Evolutionary conservation across 208 protist species (phyloP).

Genomic region (Acanthamoeba triangularis): DNA sequence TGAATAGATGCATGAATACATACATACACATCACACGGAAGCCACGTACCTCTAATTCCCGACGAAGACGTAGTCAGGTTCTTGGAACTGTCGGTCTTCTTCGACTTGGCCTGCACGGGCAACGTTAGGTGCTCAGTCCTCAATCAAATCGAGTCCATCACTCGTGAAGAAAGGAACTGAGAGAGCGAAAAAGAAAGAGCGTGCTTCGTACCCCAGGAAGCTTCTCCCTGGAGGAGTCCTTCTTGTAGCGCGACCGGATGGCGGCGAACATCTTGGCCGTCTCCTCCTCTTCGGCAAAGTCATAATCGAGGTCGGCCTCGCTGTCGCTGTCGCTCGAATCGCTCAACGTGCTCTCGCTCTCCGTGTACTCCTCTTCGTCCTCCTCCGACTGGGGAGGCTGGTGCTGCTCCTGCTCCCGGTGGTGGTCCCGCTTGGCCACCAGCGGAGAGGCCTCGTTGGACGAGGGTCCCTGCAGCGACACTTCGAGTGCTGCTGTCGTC

Average conservation of each 20-base stretch:
- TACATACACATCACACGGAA: too few species aligned
- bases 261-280: neutral
- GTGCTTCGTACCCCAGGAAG: neutral
- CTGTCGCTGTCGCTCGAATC: conserved; percentile 25
- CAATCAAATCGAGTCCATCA: too few species aligned
- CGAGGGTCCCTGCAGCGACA: neutral
- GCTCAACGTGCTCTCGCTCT: neutral
- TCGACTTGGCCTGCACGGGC: too few species aligned
- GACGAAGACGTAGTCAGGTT: neutral
- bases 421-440: neutral
- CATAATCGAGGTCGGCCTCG: neutral
- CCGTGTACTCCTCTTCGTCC: neutral
- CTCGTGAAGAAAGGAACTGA: too few species aligned
- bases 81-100: neutral
- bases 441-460: neutral
- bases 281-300: neutral
- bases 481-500: neutral
- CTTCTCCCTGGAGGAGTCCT: neutral
- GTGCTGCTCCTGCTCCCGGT: neutral
- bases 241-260: neutral
- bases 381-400: neutral
- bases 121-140: too few species aligned
- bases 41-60: too few species aligned
- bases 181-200: too few species aligned
- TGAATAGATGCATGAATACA: too few species aligned